Evolutionary conservation across 108 stramenopile genomes (phyloP), one percentile per base, ranked within the genome.

Genomic region (Cyclotella atomus): DNA sequence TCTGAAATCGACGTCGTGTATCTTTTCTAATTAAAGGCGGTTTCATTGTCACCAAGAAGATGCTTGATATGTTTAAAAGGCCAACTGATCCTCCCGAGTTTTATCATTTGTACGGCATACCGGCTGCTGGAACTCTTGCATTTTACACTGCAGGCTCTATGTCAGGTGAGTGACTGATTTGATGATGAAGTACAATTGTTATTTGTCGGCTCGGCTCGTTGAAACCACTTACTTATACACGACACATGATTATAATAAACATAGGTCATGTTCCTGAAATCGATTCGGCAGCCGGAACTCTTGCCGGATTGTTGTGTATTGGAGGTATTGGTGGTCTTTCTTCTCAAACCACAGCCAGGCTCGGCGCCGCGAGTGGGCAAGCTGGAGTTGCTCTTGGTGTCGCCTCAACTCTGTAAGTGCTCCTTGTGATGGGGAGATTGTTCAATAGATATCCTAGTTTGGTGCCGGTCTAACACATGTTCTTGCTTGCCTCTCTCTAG

Each of bases 21-120:
- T 5, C 30, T 28, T 32, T 20, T 36, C 55, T 34, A 24, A 2
- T 3, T 14, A 32, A 47, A 83, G 83, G 91, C 72, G 97, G 97
- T 32, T 97, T 96, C 83, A 90, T 97, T 77, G 96, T 99, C 33
- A 97, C 98, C 4, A 95, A 92, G 49, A 98, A 98, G 79, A 99
- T 99, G 99, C 85, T 99, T 59, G 99, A 99, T 72, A 98, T 99
- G 98, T 99, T 99, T 91, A 95, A 97, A 70, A 91, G 99, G 2
- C 94, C 95, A 2, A 95, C 93, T 36, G 99, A 99, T 79, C 98
- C 99, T 53, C 97, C 97, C 8, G 98, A 99, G 79, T 97, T 92
- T 86, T 96, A 97, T 79, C 92, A 98, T 64, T 84, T 96, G 68
- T 99, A 98, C 80, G 95, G 94, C n/a, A 84, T 96, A 54, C 99